Evolutionary conservation across 2,329 filamentous ascomycete genomes (phyloP), one percentile per base, ranked within the genome.

Genomic region (Phyllosticta citrichinensis): DNA sequence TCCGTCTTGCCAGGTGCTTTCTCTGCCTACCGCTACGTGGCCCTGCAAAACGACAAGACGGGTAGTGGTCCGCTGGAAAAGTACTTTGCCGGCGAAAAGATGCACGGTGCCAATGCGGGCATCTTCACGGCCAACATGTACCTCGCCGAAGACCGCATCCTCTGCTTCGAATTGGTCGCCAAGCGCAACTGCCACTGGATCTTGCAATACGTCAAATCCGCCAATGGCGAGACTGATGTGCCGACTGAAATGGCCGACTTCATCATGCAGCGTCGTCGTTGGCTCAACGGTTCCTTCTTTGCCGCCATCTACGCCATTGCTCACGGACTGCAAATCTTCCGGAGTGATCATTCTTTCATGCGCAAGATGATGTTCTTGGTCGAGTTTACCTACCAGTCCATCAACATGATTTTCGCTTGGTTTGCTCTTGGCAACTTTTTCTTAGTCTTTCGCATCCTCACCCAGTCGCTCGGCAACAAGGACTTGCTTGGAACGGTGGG

Each of bases 51-150:
- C 75, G 94, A 97, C 77, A 95, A 96, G 79, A 91, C 90, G 59
- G 92, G 91, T 40, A 84, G 95, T 68, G 94, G 94, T 12, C 94
- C 93, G 0, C 77, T 99, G 56, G 91, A 97, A 73, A 95, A 96
- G 76, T 99, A 99, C 76, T 99, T 97, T 77, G 85, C 91, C 50
- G 94, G 94, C 68, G 94, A 97, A 77, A 97, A 92, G 72, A 90
- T 97, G 77, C 93, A 97, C 71, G 89, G 89, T 66, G 87, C 89
- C 60, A 91, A 91, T 66, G 93, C 93, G 12, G 94, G 93, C 71
- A 93, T 97, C 66, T 99, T 99, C 77, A 96, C 93, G 2, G 93
- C 94, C 66, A 99, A 99, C 76, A 99, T 99, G 94, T 99, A 97
- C 71, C 83, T 99, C 62, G 94, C 94, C 61, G 94, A 99, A 73